Percentiles rank a stretch among this genome's conserved stretches.
These are phyloP conservation scores for Phytophthora idaei DNA, from an alignment of 352 stramenopile species.

Conservation along the genomic window DNA sequence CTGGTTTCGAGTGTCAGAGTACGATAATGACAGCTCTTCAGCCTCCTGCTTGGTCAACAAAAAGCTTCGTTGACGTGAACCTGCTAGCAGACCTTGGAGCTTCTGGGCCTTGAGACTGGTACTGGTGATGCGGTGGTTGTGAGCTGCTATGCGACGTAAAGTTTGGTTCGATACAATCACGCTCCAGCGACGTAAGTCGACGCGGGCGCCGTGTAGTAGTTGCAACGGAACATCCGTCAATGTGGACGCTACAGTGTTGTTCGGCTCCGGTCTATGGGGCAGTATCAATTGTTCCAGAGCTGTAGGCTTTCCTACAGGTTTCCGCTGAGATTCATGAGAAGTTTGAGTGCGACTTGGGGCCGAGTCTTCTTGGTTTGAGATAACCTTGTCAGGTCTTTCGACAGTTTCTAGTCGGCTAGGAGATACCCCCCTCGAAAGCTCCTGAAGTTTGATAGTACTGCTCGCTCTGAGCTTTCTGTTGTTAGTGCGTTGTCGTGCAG, in stretches of 20 bases:
- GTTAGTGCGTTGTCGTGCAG: slow-evolving; percentile 4
- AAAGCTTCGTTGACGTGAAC: slow-evolving; percentile 12
- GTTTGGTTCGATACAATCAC: slow-evolving; percentile 71
- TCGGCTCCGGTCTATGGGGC: slow-evolving; percentile 20
- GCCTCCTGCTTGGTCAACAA: slow-evolving; percentile 8
- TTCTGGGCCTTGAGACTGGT: slow-evolving; percentile 24
- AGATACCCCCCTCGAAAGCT: slow-evolving; percentile 11
- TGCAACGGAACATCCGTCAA: slow-evolving; percentile 63
- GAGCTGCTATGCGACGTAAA: slow-evolving; percentile 60
- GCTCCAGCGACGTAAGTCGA: slow-evolving; percentile 72
- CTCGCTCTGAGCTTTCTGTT: slow-evolving; percentile 17
- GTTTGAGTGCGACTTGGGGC: neutral
- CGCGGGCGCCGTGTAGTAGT: slow-evolving; percentile 56
- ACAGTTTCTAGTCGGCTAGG: slow-evolving; percentile 1
- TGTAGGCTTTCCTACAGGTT: slow-evolving; percentile 17
- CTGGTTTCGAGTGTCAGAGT: slow-evolving; percentile 25
- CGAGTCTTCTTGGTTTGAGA: slow-evolving; percentile 45
- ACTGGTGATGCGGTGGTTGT: slow-evolving; percentile 58
- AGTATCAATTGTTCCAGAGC: slow-evolving; percentile 31
- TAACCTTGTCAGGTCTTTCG: neutral
- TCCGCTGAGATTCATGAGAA: slow-evolving; percentile 9
- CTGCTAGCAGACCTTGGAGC: slow-evolving; percentile 4
- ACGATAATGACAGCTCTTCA: slow-evolving; percentile 19
- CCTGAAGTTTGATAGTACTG: slow-evolving; percentile 33
- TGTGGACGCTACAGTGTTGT: slow-evolving; percentile 1